Evolutionary conservation across 495 filamentous ascomycete genomes (phyloP), one percentile per base, ranked within the genome.

Genomic region (Xylaria palmicola): DNA sequence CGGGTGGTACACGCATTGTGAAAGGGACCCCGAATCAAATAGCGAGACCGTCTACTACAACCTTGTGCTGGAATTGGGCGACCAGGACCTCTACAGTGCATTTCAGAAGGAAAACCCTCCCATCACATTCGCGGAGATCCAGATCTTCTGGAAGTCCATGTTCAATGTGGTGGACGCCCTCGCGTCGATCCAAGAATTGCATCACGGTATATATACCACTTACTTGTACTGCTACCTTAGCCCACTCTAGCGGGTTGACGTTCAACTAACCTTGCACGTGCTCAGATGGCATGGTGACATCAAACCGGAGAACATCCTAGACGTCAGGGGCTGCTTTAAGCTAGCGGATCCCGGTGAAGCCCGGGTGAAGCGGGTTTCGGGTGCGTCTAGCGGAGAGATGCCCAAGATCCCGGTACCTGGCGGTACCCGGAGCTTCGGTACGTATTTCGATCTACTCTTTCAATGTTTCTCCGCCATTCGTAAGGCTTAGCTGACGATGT

Each of bases 281-380:
- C 13, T 20, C 49, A 77, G 72, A 6, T 77, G 71, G 71, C 75
- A 77, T 60, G 60, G 64, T 39, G 74, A 77, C 44, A 74, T 77
- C 62, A 77, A 76, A 44, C 75, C 75, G 20, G 72, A 71, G 53
- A 77, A 77, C 37, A 76, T 77, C 32, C 57, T 77, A 5, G 17
- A 53, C 17, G 67, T 76, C 0, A 26, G 64, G 22, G 72, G 63
- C 9, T 56, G 69, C 22, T 77, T 75, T 59, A 76, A 76, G 56
- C 68, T 77, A 3, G 68, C 72, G 9, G 75, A 77, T 41, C 68
- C 65, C 4, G 75, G 75, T 3, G 73, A 75, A 40, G 73, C 74
- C 17, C 56, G 39, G 45, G 74, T 76, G 32, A 43, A 64, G 37
- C 57, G 62, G 39, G 59, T 68, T 48, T 32, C 49, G 12, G 58